Percentiles rank a stretch among this genome's conserved stretches.
Conservation (phyloP, 2,329 filamentous ascomycete species). For the Alternaria alternata region DNA sequence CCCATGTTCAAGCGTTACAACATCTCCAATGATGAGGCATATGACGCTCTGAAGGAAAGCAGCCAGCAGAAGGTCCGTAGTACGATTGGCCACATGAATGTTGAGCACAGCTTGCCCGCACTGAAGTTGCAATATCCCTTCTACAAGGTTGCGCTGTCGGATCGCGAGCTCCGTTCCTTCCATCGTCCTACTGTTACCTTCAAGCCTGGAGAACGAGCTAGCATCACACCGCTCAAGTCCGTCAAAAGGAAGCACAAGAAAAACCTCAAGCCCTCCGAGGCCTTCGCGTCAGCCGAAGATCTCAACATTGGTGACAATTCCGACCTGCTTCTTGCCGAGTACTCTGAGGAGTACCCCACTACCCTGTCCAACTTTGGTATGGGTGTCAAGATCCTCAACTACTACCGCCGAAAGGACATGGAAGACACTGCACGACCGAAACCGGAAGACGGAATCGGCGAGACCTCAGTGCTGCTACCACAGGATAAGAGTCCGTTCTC, state of each 20-base stretch:
- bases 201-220: slow-evolving; percentile 72
- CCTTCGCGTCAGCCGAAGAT: slow-evolving; percentile 82
- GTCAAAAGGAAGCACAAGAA: slow-evolving; percentile 83
- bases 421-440: slow-evolving; percentile 81
- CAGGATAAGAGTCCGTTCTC: slow-evolving; percentile 97
- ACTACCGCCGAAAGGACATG: slow-evolving; percentile 83
- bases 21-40: slow-evolving; percentile 94
- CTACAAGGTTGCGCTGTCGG: slow-evolving; percentile 84
- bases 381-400: slow-evolving; percentile 95
- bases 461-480: slow-evolving; percentile 84
- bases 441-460: slow-evolving; percentile 74
- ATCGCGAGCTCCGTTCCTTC: slow-evolving; percentile 78
- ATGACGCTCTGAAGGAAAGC: slow-evolving; percentile 95
- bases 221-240: slow-evolving; percentile 72
- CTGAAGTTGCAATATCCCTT: slow-evolving; percentile 93
- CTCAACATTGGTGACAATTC: slow-evolving; percentile 90
- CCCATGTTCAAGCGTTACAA: slow-evolving; percentile 87
- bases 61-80: slow-evolving; percentile 95
- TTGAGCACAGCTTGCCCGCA: slow-evolving; percentile 94
- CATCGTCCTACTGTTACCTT: slow-evolving; percentile 83
- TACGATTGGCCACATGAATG: slow-evolving; percentile 86
- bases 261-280: slow-evolving; percentile 77
- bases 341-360: slow-evolving; percentile 91
- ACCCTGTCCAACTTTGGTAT: slow-evolving; percentile 97
- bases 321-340: slow-evolving; percentile 86